Evolutionary conservation across 148 eudicot genomes (phyloP), one percentile per base, ranked within the genome.

Genomic region (Chenopodium album): DNA sequence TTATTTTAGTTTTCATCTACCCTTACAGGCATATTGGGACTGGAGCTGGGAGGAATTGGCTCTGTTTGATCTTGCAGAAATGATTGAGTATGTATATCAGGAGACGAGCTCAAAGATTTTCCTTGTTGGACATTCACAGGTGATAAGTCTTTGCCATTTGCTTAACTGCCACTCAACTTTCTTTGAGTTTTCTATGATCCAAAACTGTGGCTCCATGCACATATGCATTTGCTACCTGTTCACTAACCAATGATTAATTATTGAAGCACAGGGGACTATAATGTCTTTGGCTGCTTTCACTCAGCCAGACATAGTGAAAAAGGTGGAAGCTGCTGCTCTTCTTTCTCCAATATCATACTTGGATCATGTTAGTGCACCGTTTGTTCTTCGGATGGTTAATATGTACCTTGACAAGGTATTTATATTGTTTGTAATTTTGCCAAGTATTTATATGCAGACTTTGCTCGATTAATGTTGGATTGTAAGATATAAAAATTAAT

Each of bases 21-120:
- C 75, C 28, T 84, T 79, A 52, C 75, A 96, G 99, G 94, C 90
- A 56, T 96, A 88, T 85, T 96, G 99, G 99, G 97, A 96, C 72
- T 96, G 99, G 99, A 96, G 98, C 87, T 96, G 99, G 99, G 97
- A 96, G 89, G 98, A 96, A 78, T 50, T 94, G 86, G 99, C 98
- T 78, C 84, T 89, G 3, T 87, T 89, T 82, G 99, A 96, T 82
- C 90, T 96, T 85, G 85, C 89, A 76, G 97, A 86, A 81, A 94
- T 94, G 98, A 83, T 92, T 64, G 81, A 68, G 75, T 91, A 90
- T 82, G 77, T 96, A 70, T 83, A 88, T 88, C 72, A 65, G 71
- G 68, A 79, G 26, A 89, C 98, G 65, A 82, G 79, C 56, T 88
- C 95, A 76, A 90, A 90, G 88, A 78, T 91, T 29, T 88, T 89